phyloP scores from a whole-genome alignment of 176 grass and related monocot genomes.

The Carex cristatella region DNA sequence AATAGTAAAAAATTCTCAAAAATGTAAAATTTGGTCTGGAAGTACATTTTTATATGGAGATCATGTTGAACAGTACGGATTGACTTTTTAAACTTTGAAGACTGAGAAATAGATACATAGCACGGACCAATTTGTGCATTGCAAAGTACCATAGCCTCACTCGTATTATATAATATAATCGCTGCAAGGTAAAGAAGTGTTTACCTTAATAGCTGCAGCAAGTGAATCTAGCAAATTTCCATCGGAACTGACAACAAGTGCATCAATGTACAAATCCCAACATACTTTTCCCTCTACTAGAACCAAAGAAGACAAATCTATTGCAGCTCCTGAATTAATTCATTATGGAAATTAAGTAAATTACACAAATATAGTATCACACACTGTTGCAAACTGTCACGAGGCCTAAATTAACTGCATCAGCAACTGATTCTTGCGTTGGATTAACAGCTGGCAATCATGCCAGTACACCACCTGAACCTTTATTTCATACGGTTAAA shows the following conservation, averaged over 20 bases:
- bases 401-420: not conserved
- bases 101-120: too few species aligned
- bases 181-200: conserved; percentile 1
- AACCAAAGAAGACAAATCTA: conserved; percentile 74
- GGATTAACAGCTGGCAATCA: not conserved
- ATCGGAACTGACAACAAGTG: conserved; percentile 88
- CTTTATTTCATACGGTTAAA: not conserved
- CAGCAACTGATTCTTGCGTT: not conserved
- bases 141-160: too few species aligned
- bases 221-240: conserved; percentile 89
- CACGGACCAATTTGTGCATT: too few species aligned
- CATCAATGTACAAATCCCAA: conserved; percentile 83
- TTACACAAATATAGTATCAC: not conserved
- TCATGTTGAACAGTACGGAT: too few species aligned
- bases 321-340: conserved; percentile 63
- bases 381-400: not conserved
- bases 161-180: not conserved
- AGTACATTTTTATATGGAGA: too few species aligned
- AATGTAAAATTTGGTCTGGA: too few species aligned
- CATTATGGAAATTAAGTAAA: conserved; percentile 18
- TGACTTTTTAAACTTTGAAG: too few species aligned
- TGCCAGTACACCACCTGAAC: not conserved
- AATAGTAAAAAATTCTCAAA: too few species aligned
- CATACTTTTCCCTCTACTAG: conserved; percentile 84
- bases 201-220: conserved; percentile 82